Base-by-base conservation (phyloP, 2,329 filamentous ascomycete genomes). In the Fusarium euwallaceae region DNA sequence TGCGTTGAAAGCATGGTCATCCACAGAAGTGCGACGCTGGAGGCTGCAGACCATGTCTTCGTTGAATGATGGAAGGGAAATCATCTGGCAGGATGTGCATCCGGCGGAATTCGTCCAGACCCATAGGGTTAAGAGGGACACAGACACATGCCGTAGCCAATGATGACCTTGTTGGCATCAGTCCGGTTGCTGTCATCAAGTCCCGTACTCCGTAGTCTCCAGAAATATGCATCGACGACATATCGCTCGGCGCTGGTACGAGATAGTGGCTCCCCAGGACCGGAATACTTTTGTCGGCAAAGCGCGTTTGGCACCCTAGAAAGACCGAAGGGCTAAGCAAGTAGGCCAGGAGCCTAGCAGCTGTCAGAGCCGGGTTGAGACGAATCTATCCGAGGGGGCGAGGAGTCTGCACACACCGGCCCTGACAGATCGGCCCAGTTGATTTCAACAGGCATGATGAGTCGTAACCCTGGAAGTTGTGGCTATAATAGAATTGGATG, bases 391-490 rank as follows among this genome's bases (percentile, higher is more conserved):
- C 39, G 41, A 60, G 41, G 73, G 69, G 69, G 58, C 24, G 67
- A 65, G 27, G 67, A 48, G 60, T 66, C 61, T 66, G 64, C 67
- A 66, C 62, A 68, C 71, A 74, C 64, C 70, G 58, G 72, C 65
- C 60, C 56, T 70, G 72, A 73, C 69, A 73, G 72, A 74, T 74
- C 55, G 66, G 66, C 48, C 58, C 61, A 61, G 66, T 56, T 66
- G 70, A 69, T 71, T 60, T 51, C 64, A 70, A 63, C 75, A 78
- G 66, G 76, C 76, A 78, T 76, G 53, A 58, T 78, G 76, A 78
- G 75, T 78, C 75, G 75, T 63, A 64, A 66, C 64, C 69, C 66
- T 69, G 64, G 29, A 59, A 58, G 67, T 37, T 62, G 64, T 29
- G 55, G 70, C 73, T 77, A 71, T 76, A 76, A 73, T 71, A 73